Base-by-base conservation (phyloP, 1,139 yeast genomes). In the Suhomyces bolitotheri region DNA sequence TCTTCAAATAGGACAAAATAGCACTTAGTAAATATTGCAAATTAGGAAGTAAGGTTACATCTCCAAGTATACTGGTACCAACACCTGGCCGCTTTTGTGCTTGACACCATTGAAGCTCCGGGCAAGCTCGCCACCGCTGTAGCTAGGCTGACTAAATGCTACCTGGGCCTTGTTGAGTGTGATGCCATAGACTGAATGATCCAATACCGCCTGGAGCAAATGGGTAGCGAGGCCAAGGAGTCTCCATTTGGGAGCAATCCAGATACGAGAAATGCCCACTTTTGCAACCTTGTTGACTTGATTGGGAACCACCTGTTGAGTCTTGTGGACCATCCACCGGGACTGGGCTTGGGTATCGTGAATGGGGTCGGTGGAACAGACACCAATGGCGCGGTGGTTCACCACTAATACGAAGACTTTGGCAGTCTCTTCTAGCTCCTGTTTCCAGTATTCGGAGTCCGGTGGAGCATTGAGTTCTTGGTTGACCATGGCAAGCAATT, bases 71-170 rank as follows among this genome's bases (percentile, higher is more conserved):
- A 78, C 75, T 1, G 82, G 82, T 7, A 78, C 60, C 27, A 76
- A 54, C 1, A 51, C 40, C 44, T 71, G 73, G 0, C 82, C 82
- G 22, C 71, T 60, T 41, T 68, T 73, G 45, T 78, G 82, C 13
- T 34, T 44, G 0, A 66, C 72, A 0, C 80, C 80, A 48, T 74
- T 76, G 49, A 74, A 78, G 17, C 50, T 53, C 30, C 49, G 52
- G 0, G 89, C 85, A 24, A 83, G 61, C 29, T 64, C 58, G 2
- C 77, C 75, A 0, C 92, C 92, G 23, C 71, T 62, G 25, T 66
- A 71, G 45, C 85, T 78, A 0, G 90, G 90, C 53, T 83, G 92
- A 37, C 88, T 80, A 72, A 86, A 83, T 0, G 79, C 84, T 2
- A 82, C 58, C 36, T 76, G 69, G 4, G 39, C 41, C 36, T 56